Conservation (phyloP, 108 stramenopile species). For the Fragilariopsis cylindrus region DNA sequence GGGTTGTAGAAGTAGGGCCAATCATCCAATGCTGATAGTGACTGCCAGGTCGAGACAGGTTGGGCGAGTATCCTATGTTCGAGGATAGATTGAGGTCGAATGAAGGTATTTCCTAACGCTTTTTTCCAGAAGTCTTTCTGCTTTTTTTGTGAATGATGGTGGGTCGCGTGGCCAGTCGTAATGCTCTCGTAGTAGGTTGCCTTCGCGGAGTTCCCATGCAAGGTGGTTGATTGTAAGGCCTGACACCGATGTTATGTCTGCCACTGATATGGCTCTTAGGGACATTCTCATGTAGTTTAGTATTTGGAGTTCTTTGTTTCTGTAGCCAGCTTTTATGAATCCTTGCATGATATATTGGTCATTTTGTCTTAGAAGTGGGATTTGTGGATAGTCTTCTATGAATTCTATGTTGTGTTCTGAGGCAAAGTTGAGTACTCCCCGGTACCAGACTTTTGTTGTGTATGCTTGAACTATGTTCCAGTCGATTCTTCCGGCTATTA, state of each 20-base stretch:
- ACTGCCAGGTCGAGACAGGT: no score
- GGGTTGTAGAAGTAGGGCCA: no score
- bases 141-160: background rate
- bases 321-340: background rate
- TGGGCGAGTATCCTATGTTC: no score
- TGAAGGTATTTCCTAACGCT: background rate
- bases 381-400: background rate
- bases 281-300: constrained; percentile 8
- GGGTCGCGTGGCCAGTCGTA: constrained; percentile 2
- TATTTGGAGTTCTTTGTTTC: background rate
- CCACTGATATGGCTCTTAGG: background rate
- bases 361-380: background rate
- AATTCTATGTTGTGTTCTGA: background rate
- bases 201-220: background rate
- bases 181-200: background rate
- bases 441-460: background rate
- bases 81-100: background rate
- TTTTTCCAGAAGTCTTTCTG: background rate
- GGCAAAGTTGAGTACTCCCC: background rate
- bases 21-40: no score
- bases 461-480: no score
- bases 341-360: constrained; percentile 1
- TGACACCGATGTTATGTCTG: constrained; percentile 4
- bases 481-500: background rate
- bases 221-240: background rate